A percentile compares a stretch with the other conserved stretches of the same genome.
Conservation (phyloP, 169 alveolate species). For the Cystoisospora suis region DNA sequence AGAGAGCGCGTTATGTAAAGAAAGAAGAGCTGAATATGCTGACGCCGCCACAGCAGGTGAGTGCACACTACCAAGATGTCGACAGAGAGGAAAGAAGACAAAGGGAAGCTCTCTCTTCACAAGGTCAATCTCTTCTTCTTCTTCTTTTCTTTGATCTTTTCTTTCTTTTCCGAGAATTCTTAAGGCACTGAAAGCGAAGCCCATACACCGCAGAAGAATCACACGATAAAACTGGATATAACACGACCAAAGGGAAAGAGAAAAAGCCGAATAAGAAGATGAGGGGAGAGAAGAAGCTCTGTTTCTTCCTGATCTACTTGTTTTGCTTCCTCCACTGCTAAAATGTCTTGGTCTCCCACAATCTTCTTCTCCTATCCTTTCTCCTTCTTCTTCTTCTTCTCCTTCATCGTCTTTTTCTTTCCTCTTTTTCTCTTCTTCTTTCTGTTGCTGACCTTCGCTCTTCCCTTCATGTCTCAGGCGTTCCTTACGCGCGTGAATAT, state of each 20-base stretch:
- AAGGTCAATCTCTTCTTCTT: background rate
- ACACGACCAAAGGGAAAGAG: background rate
- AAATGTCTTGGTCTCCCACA: too few relatives aligned
- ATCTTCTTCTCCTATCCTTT: background rate
- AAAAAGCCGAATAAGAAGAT: background rate
- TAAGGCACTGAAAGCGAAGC: background rate
- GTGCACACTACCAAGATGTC: background rate
- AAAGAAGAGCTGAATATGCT: constrained; percentile 3
- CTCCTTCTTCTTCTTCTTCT: background rate
- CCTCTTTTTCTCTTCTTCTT: background rate
- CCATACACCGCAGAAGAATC: background rate
- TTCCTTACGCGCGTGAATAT: too few relatives aligned
- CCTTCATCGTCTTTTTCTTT: background rate
- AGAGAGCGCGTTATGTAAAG: background rate
- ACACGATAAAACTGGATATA: background rate
- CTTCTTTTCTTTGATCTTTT: too few relatives aligned
- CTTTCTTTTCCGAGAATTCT: background rate
- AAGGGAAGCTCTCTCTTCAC: background rate
- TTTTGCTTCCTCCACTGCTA: too few relatives aligned
- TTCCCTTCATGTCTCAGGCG: background rate
- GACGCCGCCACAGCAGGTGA: constrained; percentile 12
- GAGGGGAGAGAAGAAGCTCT: background rate
- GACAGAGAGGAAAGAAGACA: background rate
- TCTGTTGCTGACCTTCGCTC: background rate
- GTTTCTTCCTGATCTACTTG: background rate